These are phyloP conservation scores for Venturia aucupariae DNA, from an alignment of 2,329 filamentous ascomycete genomes.

Conservation along the genomic window DNA sequence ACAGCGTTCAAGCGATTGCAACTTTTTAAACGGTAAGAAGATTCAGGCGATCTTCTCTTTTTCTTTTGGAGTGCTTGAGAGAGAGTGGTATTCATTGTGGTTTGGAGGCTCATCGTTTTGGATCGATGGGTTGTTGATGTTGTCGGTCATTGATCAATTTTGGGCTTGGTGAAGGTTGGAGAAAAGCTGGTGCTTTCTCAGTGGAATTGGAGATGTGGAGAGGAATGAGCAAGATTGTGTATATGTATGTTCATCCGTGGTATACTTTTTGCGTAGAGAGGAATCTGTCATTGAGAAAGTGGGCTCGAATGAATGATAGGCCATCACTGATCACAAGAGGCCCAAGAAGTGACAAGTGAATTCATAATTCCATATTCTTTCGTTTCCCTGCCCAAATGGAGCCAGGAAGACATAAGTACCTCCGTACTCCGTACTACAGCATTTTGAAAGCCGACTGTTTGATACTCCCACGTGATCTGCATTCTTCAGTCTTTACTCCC, in stretches of 20 bases:
- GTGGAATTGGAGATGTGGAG: background rate
- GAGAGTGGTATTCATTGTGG: background rate
- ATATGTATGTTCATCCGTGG: background rate
- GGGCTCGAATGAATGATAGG: background rate
- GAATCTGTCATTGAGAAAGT: background rate
- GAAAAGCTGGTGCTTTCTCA: background rate
- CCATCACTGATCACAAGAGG: background rate
- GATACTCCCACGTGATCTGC: too few species aligned
- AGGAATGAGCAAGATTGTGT: background rate
- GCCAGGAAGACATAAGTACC: too few species aligned
- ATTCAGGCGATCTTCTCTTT: background rate
- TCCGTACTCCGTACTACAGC: too few species aligned
- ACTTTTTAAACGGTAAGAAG: background rate
- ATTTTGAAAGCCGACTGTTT: too few species aligned
- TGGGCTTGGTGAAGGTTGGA: background rate
- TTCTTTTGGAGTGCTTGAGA: background rate
- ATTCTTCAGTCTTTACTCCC: too few species aligned
- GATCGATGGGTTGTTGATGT: background rate
- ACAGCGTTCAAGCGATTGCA: slow-evolving; percentile 6
- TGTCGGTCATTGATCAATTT: background rate
- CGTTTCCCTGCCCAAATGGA: too few species aligned
- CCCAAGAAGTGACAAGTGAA: too few species aligned
- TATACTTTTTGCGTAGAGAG: background rate
- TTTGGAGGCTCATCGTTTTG: background rate
- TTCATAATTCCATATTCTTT: too few species aligned